Conservation (phyloP, 2,329 filamentous ascomycete genomes). For the Epichloe glyceriae region DNA sequence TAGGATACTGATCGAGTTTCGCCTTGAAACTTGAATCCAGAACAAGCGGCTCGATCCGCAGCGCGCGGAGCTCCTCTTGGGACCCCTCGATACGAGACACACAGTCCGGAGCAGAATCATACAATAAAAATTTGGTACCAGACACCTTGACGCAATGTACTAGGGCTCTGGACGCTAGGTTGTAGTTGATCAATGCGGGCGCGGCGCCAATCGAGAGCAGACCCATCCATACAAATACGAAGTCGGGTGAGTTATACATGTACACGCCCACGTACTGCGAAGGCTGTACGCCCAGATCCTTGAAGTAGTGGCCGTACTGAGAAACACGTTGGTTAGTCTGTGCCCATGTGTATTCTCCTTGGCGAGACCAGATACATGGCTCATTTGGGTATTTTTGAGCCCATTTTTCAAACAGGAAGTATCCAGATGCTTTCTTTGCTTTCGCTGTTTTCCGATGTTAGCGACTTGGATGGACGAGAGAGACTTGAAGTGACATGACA, state of each 20-base stretch:
- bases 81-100: not conserved
- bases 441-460: not conserved
- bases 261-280: constrained; percentile 5
- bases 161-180: constrained; percentile 3
- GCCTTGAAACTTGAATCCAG: not conserved
- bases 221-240: constrained; percentile 5
- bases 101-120: constrained; percentile 3
- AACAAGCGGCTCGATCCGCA: not conserved
- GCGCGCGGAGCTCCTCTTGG: not conserved
- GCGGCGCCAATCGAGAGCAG: constrained; percentile 7
- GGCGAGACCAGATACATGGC: constrained; percentile 6
- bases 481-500: not conserved
- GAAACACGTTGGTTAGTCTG: constrained; percentile 3
- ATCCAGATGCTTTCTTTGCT: constrained; percentile 3
- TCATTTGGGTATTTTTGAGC: not conserved
- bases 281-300: constrained; percentile 1
- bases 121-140: constrained; percentile 1
- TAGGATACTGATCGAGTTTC: constrained; percentile 1
- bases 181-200: constrained; percentile 6
- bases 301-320: constrained; percentile 7
- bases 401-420: constrained; percentile 2
- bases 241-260: constrained; percentile 6
- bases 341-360: constrained; percentile 5
- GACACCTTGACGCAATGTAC: constrained; percentile 4
- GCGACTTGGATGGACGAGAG: not conserved